Conservation (phyloP, 306 rosid genomes). For the Hippophae gyantsensis region DNA sequence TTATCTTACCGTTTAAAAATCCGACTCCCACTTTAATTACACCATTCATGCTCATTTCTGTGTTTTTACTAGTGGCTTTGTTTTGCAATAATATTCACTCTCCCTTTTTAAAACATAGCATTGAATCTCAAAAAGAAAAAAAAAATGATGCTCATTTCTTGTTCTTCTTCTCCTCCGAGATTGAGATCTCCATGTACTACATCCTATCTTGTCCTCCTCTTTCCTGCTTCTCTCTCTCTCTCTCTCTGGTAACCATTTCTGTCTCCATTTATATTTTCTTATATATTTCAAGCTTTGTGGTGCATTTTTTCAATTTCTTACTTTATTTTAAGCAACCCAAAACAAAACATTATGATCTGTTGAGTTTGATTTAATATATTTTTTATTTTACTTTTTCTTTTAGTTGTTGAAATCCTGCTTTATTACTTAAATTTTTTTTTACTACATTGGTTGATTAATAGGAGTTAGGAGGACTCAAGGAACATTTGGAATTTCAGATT, state of each 20-base stretch:
- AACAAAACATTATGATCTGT: too few relatives aligned
- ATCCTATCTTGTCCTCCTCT: conserved; percentile 15
- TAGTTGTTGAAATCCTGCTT: not conserved
- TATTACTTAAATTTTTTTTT: too few relatives aligned
- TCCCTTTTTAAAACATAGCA: too few relatives aligned
- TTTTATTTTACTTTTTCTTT: too few relatives aligned
- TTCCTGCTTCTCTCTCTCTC: conserved; percentile 11
- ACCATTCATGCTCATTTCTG: not conserved
- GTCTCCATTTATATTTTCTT: not conserved
- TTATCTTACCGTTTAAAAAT: too few relatives aligned
- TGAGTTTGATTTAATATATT: not conserved
- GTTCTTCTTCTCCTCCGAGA: not conserved
- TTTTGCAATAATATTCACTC: too few relatives aligned
- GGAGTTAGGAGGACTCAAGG: too few relatives aligned
- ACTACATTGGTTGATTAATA: too few relatives aligned
- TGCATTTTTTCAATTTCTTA: not conserved
- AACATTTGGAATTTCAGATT: too few relatives aligned
- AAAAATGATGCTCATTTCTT: too few relatives aligned
- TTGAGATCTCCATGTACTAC: conserved; percentile 2
- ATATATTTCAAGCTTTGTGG: not conserved
- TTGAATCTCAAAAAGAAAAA: too few relatives aligned
- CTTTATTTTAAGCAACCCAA: too few relatives aligned
- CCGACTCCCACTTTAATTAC: not conserved
- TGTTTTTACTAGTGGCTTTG: not conserved
- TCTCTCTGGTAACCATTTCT: conserved; percentile 24